These are phyloP conservation scores for Mortierella sp. DNA, from an alignment of 371 early-diverging fungal genomes.

Conservation along the genomic window DNA sequence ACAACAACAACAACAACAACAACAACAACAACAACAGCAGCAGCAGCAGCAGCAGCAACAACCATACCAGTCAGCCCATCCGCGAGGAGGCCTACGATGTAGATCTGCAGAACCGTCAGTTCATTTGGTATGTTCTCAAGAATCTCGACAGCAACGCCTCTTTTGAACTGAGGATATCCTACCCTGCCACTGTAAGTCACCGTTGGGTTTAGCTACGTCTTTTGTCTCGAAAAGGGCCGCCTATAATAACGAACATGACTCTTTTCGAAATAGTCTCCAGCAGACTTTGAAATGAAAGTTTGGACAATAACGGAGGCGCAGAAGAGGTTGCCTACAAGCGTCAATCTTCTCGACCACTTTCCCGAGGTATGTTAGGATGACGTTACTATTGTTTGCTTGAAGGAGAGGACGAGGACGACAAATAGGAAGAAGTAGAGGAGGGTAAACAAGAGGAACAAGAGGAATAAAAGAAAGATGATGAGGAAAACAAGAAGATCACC, in stretches of 20 bases:
- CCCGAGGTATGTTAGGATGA: conserved; percentile 20
- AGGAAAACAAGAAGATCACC: too few species aligned
- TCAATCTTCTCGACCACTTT: conserved; percentile 26
- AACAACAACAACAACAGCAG: too few species aligned
- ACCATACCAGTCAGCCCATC: not conserved
- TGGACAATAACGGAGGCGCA: conserved; percentile 48
- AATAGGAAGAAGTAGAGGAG: too few species aligned
- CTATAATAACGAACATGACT: not conserved
- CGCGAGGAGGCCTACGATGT: conserved; percentile 1
- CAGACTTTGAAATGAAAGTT: conserved; percentile 46
- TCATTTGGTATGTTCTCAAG: conserved; percentile 45
- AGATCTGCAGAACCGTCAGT: conserved; percentile 29
- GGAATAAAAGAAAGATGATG: too few species aligned
- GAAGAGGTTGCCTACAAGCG: conserved; percentile 12
- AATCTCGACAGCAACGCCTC: conserved; percentile 30
- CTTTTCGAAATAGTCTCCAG: conserved; percentile 30
- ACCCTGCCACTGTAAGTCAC: conserved; percentile 50
- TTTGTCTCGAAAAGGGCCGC: not conserved
- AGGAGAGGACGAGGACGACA: not conserved
- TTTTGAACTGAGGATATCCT: conserved; percentile 48
- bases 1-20: too few species aligned
- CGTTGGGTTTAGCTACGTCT: not conserved
- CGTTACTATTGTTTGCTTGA: not conserved
- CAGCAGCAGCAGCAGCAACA: not conserved
- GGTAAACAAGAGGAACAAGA: too few species aligned